phyloP scores from a whole-genome alignment of 2,329 filamentous ascomycete genomes.

The Apiospora marii region DNA sequence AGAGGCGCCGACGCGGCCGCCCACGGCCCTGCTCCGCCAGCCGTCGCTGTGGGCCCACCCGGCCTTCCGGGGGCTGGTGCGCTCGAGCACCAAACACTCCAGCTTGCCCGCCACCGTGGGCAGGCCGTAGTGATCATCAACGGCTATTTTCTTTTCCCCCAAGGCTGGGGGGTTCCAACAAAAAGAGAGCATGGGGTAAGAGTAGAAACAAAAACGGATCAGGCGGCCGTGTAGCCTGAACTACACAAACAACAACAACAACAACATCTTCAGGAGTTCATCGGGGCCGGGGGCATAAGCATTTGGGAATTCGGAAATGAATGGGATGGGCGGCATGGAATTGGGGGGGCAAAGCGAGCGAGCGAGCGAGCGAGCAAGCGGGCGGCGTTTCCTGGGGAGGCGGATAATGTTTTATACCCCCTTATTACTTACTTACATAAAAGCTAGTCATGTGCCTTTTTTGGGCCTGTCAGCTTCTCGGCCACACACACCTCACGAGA shows the following conservation, averaged over 20 bases:
- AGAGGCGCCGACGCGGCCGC: background rate
- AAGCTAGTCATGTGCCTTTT: background rate
- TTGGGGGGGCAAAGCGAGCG: background rate
- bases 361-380: background rate
- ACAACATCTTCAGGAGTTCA: constrained; percentile 13
- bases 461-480: background rate
- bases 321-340: background rate
- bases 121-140: background rate
- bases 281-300: background rate
- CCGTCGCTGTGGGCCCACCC: constrained; percentile 18
- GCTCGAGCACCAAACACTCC: background rate
- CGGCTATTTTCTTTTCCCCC: background rate
- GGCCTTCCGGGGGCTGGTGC: constrained; percentile 16
- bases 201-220: background rate
- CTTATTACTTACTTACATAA: background rate
- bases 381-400: background rate
- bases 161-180: background rate
- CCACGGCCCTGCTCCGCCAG: background rate
- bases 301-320: too few species aligned
- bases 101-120: constrained; percentile 4
- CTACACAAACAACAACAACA: background rate
- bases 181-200: background rate
- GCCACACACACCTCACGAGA: background rate
- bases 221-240: background rate
- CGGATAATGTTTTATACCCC: constrained; percentile 20